Evolutionary conservation across 2,329 filamentous ascomycete genomes (phyloP), one percentile per base, ranked within the genome.

Genomic region (Cercospora janseana): DNA sequence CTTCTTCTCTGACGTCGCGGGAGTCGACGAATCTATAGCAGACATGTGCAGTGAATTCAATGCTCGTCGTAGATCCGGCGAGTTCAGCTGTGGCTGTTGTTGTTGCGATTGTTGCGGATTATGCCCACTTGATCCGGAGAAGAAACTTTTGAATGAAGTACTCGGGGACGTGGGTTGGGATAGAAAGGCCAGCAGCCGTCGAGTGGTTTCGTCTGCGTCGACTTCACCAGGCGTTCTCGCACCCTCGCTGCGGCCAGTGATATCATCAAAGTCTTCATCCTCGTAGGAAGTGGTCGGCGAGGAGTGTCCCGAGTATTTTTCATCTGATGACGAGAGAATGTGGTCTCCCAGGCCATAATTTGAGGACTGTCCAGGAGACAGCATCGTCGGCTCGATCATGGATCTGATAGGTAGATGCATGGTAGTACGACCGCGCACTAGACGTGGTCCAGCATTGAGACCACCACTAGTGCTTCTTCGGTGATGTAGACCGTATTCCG

Each of bases 131-230:
- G 35, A 21, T 9, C 26, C 16, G 31, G 47, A 49, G 34, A 55
- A 52, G 12, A 45, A 58, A 7, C 48, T 48, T 34, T 60, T 60
- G 51, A 51, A 58, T 4, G 55, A 48, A 4, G 56, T 54, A 44
- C 57, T 60, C 7, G 57, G 57, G 4, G 57, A 60, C 9, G 51
- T 41, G 5, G 57, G 57, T 26, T 60, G 57, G 1, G 57, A 60
- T 9, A 57, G 35, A 29, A 60, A 60, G 8, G 52, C 55, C 2
- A 42, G 43, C 44, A 54, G 45, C 4, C 44, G 51, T 28, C 45
- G 23, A 45, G 49, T 35, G 10, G 54, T 54, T 16, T 54, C 43
- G 15, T 37, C 23, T 7, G 28, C 24, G 5, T 43, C 45, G 28
- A 46, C 24, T 4, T 48, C 32, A 4, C 13, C 27, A 16, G 41